phyloP scores from a whole-genome alignment of 73 alveolate species.

The Blepharisma stoltei region DNA sequence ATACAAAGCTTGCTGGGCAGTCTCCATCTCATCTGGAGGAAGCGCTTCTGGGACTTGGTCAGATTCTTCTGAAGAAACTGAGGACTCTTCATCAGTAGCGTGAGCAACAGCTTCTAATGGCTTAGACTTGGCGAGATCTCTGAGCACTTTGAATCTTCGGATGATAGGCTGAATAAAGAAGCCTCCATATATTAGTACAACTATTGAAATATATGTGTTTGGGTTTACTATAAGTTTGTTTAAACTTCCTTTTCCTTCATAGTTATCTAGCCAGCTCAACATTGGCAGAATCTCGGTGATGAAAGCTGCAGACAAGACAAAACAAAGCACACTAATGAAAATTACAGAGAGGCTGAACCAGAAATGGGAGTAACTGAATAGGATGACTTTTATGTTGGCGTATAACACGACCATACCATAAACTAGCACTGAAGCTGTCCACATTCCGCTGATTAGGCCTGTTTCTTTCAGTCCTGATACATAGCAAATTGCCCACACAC shows the following conservation, averaged over 20 bases:
- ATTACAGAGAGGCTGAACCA: not conserved
- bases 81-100: too few species aligned
- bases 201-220: slow-evolving; percentile 18
- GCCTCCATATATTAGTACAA: not conserved
- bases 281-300: not conserved
- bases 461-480: not conserved
- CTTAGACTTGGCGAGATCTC: too few species aligned
- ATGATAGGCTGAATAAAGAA: not conserved
- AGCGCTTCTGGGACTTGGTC: not conserved
- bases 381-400: slow-evolving; percentile 60
- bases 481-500: slow-evolving; percentile 32
- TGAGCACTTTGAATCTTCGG: too few species aligned
- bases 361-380: slow-evolving; percentile 29
- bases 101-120: too few species aligned
- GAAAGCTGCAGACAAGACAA: not conserved
- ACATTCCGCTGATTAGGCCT: slow-evolving; percentile 27
- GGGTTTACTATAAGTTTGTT: not conserved
- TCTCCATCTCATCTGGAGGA: slow-evolving; percentile 3
- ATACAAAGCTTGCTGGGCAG: not conserved
- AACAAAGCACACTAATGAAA: not conserved
- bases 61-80: too few species aligned
- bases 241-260: slow-evolving; percentile 8
- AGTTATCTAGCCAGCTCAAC: not conserved
- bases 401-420: slow-evolving; percentile 54
- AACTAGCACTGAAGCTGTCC: slow-evolving; percentile 68